Percentiles rank a stretch among this genome's conserved stretches.
These are phyloP conservation scores for Miscanthus lutarioriparius DNA, from an alignment of 176 grass and related monocot species.

Conservation along the genomic window DNA sequence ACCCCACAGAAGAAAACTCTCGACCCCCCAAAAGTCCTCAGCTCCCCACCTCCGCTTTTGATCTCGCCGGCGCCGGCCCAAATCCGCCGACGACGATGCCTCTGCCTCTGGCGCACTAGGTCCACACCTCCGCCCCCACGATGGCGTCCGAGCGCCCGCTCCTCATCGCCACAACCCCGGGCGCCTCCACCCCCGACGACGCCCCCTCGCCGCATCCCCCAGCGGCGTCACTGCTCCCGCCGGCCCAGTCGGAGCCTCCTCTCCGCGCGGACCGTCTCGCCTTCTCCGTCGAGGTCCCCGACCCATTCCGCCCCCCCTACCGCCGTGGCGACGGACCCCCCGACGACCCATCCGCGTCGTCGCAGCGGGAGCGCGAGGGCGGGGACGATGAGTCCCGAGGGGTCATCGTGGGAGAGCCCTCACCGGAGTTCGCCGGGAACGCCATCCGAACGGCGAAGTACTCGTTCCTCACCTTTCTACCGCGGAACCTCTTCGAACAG, in stretches of 20 bases:
- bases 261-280: constrained; percentile 41
- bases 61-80: constrained; percentile 30
- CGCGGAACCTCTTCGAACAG: constrained; percentile 90
- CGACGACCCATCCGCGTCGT: constrained; percentile 39
- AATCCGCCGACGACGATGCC: constrained; percentile 33
- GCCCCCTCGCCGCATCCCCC: constrained; percentile 13
- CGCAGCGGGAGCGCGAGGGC: constrained; percentile 41
- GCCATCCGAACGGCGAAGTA: constrained; percentile 71
- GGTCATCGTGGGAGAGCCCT: constrained; percentile 57
- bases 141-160: constrained; percentile 58
- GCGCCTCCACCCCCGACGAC: background rate
- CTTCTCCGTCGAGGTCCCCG: constrained; percentile 34
- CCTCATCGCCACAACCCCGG: constrained; percentile 13
- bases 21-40: background rate
- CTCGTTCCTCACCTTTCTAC: constrained; percentile 71
- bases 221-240: constrained; percentile 37
- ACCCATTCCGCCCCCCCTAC: constrained; percentile 32
- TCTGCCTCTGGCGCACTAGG: constrained; percentile 14
- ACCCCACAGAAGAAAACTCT: constrained; percentile 36
- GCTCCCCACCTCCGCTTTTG: constrained; percentile 37
- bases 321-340: background rate
- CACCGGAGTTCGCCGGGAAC: constrained; percentile 49
- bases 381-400: constrained; percentile 48
- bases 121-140: too few relatives aligned
- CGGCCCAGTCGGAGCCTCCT: constrained; percentile 43